Evolutionary conservation across 2,329 filamentous ascomycete genomes (phyloP), one percentile per base, ranked within the genome.

Genomic region (Trichoderma arundinaceum): DNA sequence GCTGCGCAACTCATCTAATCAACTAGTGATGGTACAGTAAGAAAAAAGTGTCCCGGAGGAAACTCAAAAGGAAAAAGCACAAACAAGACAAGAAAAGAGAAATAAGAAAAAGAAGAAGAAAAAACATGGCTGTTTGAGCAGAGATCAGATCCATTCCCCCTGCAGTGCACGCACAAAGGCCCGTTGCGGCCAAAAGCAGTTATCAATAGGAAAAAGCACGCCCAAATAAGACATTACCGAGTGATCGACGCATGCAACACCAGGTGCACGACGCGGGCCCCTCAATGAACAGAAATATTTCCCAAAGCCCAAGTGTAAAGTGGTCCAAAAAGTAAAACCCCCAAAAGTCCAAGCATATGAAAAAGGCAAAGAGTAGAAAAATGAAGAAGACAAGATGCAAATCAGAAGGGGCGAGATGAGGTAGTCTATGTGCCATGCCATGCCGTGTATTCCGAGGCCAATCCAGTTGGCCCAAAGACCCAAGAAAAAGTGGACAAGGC

Each of bases 221-320:
- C 57, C 33, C 48, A 53, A 61, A 66, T 61, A 54, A 66, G 53
- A 66, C 32, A 68, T 68, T 68, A 68, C 67, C 65, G 52, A 63
- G 19, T 35, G 35, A 28, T 33, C 41, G 62, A 58, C 39, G 46
- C 44, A 46, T 66, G 53, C 61, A 68, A 62, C 65, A 58, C 67
- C 65, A 67, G 65, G 67, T 52, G 59, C 66, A 67, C 67, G 49
- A 63, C 56, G 38, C 62, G 49, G 59, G 32, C 66, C 38, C 64
- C 35, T 57, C 46, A 44, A 38, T 44, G 39, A 60, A 41, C 39
- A 44, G 44, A 44, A 28, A 57, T 43, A 19, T 19, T 48, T 32
- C 64, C 53, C 22, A 28, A 64, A 33, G 33, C 43, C 46, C 46
- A 67, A n/a, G n/a, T 53, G 32, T 43, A 52, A 52, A 60, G 28